A percentile compares a stretch with the other conserved stretches of the same genome.
phyloP scores from a whole-genome alignment of 306 rosid genomes.

The Aeschynomene evenia region DNA sequence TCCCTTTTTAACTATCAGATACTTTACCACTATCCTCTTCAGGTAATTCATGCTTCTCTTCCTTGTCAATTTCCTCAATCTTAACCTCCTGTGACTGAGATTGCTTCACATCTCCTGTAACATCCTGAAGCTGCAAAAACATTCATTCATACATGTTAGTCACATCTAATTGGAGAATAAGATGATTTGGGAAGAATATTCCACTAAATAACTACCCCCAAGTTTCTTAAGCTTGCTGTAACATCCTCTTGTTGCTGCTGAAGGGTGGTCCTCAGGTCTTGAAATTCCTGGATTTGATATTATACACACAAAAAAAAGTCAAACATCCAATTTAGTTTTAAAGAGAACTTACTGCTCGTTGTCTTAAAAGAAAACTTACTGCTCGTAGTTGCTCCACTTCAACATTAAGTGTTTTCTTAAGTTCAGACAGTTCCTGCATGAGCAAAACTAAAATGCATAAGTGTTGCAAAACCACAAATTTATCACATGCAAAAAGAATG shows the following conservation, averaged over 20 bases:
- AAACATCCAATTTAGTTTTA: background rate
- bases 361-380: slow-evolving; percentile 49
- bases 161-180: background rate
- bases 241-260: slow-evolving; percentile 98
- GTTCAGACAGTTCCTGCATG: slow-evolving; percentile 83
- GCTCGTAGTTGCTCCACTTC: slow-evolving; percentile 90
- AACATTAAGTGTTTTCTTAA: slow-evolving; percentile 85
- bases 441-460: slow-evolving; percentile 20
- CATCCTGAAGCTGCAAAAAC: slow-evolving; percentile 69
- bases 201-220: slow-evolving; percentile 22
- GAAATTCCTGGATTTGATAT: slow-evolving; percentile 66
- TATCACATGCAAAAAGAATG: background rate
- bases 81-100: slow-evolving; percentile 34
- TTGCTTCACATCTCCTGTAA: slow-evolving; percentile 40
- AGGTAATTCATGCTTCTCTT: slow-evolving; percentile 37
- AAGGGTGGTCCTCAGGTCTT: slow-evolving; percentile 88
- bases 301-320: slow-evolving; percentile 12
- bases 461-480: slow-evolving; percentile 24
- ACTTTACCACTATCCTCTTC: slow-evolving; percentile 44
- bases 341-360: slow-evolving; percentile 7
- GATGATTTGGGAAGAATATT: background rate
- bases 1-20: slow-evolving; percentile 37
- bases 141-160: slow-evolving; percentile 10
- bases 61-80: slow-evolving; percentile 43
- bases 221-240: slow-evolving; percentile 65